These are phyloP conservation scores for Russula sp. DNA, from an alignment of 768 basidiomycete genomes.

Conservation along the genomic window DNA sequence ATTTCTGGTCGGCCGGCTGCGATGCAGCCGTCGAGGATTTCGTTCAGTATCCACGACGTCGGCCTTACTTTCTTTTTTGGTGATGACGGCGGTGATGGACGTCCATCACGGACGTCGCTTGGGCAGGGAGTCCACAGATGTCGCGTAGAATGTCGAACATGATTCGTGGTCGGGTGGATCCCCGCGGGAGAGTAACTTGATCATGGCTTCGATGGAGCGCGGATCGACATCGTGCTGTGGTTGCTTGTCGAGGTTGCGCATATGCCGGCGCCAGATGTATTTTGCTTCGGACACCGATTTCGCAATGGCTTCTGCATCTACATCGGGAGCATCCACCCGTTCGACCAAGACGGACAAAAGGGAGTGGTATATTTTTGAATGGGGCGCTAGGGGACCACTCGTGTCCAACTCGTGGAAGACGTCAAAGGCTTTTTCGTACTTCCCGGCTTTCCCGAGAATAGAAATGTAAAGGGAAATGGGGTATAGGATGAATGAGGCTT, in stretches of 20 bases:
- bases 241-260: slow-evolving; percentile 49
- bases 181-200: slow-evolving; percentile 57
- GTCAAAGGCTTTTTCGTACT: slow-evolving; percentile 68
- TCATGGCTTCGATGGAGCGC: slow-evolving; percentile 48
- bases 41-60: slow-evolving; percentile 47
- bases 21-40: slow-evolving; percentile 57
- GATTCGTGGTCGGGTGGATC: slow-evolving; percentile 56
- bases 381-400: slow-evolving; percentile 61
- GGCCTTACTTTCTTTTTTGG: slow-evolving; percentile 41
- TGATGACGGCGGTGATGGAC: slow-evolving; percentile 30
- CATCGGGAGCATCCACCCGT: slow-evolving; percentile 31
- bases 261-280: slow-evolving; percentile 65
- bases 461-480: slow-evolving; percentile 63
- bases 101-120: slow-evolving; percentile 40
- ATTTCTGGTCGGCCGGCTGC: slow-evolving; percentile 45
- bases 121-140: slow-evolving; percentile 58
- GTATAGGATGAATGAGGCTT: slow-evolving; percentile 23
- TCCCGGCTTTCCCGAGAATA: slow-evolving; percentile 57
- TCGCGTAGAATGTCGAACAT: slow-evolving; percentile 63
- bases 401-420: slow-evolving; percentile 66
- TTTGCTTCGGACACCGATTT: slow-evolving; percentile 52
- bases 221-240: slow-evolving; percentile 53
- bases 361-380: slow-evolving; percentile 59
- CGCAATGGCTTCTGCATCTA: slow-evolving; percentile 23
- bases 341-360: slow-evolving; percentile 54